phyloP scores from a whole-genome alignment of 2,329 filamentous ascomycete species.

The Ophiocordyceps camponoti-floridani region DNA sequence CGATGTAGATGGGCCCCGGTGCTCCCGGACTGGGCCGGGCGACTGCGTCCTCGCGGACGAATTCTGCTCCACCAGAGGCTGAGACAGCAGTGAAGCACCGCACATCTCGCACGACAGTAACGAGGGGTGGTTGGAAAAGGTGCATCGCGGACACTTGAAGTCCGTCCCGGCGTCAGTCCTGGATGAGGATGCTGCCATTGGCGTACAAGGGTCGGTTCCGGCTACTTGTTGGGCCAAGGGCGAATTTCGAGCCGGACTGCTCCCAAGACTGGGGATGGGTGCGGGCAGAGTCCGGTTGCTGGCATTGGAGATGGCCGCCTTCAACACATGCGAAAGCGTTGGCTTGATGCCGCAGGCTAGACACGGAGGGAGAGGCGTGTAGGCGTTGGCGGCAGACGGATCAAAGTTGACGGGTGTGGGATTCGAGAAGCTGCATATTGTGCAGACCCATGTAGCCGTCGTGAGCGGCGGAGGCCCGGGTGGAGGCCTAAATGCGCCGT shows the following conservation, averaged over 20 bases:
- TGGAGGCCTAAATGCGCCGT: slow-evolving; percentile 21
- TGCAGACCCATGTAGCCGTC: slow-evolving; percentile 81
- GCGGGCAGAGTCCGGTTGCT: slow-evolving; percentile 27
- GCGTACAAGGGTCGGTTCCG: neutral
- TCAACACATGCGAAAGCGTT: slow-evolving; percentile 62
- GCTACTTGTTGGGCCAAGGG: neutral
- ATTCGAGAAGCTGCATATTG: slow-evolving; percentile 91
- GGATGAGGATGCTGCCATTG: neutral
- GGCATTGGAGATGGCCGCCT: slow-evolving; percentile 66
- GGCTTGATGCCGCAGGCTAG: slow-evolving; percentile 90
- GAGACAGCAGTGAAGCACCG: slow-evolving; percentile 52
- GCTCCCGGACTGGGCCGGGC: slow-evolving; percentile 50
- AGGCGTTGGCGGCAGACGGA: slow-evolving; percentile 57
- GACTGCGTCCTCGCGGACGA: slow-evolving; percentile 43
- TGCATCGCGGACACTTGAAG: slow-evolving; percentile 69
- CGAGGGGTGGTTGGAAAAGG: slow-evolving; percentile 84
- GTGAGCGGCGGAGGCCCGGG: slow-evolving; percentile 25
- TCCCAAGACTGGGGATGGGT: slow-evolving; percentile 1
- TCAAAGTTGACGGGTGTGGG: slow-evolving; percentile 89
- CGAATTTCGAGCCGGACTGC: neutral
- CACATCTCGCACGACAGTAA: slow-evolving; percentile 81
- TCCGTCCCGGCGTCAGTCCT: slow-evolving; percentile 12
- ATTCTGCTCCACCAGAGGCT: slow-evolving; percentile 17
- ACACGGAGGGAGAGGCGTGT: slow-evolving; percentile 72
- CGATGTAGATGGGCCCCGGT: slow-evolving; percentile 10